phyloP scores from a whole-genome alignment of 2,329 filamentous ascomycete genomes.

The Cytospora mali region DNA sequence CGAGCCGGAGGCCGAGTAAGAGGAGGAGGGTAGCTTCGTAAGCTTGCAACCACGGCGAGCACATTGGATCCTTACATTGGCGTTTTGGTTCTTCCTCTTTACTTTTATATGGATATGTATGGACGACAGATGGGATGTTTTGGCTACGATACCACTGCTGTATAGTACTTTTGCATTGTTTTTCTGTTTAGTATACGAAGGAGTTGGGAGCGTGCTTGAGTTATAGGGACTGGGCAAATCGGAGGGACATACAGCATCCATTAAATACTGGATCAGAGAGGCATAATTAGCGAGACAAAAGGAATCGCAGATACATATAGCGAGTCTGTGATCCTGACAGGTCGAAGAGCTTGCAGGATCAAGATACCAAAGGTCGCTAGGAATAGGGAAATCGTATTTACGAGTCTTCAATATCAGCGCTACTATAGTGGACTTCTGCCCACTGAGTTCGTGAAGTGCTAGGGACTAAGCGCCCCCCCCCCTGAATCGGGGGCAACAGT shows the following conservation, averaged over 20 bases:
- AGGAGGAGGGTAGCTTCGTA: slow-evolving; percentile 46
- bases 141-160: slow-evolving; percentile 27
- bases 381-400: not conserved
- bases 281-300: not conserved
- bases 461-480: not conserved
- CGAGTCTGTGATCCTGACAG: slow-evolving; percentile 1
- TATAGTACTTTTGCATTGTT: slow-evolving; percentile 32
- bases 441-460: not conserved
- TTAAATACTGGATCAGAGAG: not conserved
- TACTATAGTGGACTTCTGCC: too few species aligned
- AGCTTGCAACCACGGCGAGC: not conserved
- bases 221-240: not conserved
- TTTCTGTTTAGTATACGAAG: slow-evolving; percentile 7
- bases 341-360: not conserved
- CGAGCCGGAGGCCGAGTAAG: slow-evolving; percentile 46
- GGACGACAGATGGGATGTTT: slow-evolving; percentile 1
- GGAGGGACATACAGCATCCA: not conserved
- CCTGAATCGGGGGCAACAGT: not conserved
- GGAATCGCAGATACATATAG: not conserved
- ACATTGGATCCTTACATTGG: too few species aligned
- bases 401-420: not conserved
- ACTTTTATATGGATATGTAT: not conserved
- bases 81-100: not conserved
- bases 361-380: too few species aligned
- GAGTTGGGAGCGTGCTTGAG: not conserved